Conservation (phyloP, 805 yeast species). For the Candida ponderosae region DNA sequence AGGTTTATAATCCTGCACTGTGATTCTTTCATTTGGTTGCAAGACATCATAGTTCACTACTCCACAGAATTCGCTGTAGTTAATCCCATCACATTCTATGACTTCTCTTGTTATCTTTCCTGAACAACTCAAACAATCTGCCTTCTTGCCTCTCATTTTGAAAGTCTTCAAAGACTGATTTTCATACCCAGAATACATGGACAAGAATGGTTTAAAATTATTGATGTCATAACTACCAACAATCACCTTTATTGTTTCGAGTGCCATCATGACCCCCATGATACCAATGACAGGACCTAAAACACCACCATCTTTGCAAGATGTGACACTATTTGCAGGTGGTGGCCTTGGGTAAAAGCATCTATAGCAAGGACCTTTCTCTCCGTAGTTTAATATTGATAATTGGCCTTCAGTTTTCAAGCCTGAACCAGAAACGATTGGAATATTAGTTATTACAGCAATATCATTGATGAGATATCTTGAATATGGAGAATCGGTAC, state of each 20-base stretch:
- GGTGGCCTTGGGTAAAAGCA: conserved; percentile 93
- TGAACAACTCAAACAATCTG: conserved; percentile 52
- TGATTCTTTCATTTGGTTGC: conserved; percentile 35
- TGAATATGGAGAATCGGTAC: conserved; percentile 89
- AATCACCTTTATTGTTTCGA: conserved; percentile 74
- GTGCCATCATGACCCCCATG: conserved; percentile 83
- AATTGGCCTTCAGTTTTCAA: conserved; percentile 88
- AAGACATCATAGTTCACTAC: conserved; percentile 37
- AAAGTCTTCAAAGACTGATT: conserved; percentile 61
- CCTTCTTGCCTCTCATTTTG: conserved; percentile 67
- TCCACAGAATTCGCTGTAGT: conserved; percentile 79
- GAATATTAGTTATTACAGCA: conserved; percentile 56
- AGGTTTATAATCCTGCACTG: conserved; percentile 28
- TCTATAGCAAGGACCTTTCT: conserved; percentile 84
- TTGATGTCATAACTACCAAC: conserved; percentile 43
- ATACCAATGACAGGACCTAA: conserved; percentile 95
- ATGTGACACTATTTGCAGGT: conserved; percentile 67
- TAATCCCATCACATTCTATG: conserved; percentile 39
- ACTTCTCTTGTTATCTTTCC: conserved; percentile 39
- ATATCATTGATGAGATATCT: conserved; percentile 84
- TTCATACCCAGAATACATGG: conserved; percentile 62
- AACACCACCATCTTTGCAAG: conserved; percentile 92
- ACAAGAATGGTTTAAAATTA: conserved; percentile 59
- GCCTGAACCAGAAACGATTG: conserved; percentile 90
- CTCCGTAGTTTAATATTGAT: conserved; percentile 58